Conservation (phyloP, 2,329 filamentous ascomycete genomes). For the Rhinocladiella similis region DNA sequence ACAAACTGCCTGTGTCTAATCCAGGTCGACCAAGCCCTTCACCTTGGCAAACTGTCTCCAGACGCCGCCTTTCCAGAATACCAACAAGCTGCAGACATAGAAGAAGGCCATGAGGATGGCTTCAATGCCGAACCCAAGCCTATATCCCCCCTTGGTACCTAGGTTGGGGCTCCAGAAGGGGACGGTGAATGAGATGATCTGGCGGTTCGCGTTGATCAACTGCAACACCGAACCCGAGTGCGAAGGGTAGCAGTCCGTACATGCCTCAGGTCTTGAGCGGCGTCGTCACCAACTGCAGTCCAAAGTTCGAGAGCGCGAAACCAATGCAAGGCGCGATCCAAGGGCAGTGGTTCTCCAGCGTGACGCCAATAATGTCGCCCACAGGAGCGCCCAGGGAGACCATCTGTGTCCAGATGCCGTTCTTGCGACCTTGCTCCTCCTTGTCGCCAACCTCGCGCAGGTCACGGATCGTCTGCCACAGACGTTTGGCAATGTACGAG, state of each 20-base stretch:
- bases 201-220: background rate
- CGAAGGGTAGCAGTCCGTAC: background rate
- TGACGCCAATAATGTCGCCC: background rate
- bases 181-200: background rate
- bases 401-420: slow-evolving; percentile 1
- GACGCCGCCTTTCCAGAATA: background rate
- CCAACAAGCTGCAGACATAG: background rate
- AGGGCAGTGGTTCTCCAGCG: background rate
- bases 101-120: background rate
- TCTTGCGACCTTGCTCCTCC: slow-evolving; percentile 2
- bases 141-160: background rate
- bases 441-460: slow-evolving; percentile 59
- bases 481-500: slow-evolving; percentile 60
- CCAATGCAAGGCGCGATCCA: background rate
- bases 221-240: background rate
- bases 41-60: background rate
- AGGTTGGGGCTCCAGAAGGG: background rate
- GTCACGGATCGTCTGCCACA: slow-evolving; percentile 65
- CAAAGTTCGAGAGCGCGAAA: background rate
- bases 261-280: background rate
- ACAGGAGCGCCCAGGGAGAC: background rate
- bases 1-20: background rate
- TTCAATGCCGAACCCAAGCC: background rate
- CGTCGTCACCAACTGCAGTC: background rate
- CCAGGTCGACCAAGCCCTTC: background rate